Conservation (phyloP, 768 basidiomycete species). For the Kwoniella sp. region DNA sequence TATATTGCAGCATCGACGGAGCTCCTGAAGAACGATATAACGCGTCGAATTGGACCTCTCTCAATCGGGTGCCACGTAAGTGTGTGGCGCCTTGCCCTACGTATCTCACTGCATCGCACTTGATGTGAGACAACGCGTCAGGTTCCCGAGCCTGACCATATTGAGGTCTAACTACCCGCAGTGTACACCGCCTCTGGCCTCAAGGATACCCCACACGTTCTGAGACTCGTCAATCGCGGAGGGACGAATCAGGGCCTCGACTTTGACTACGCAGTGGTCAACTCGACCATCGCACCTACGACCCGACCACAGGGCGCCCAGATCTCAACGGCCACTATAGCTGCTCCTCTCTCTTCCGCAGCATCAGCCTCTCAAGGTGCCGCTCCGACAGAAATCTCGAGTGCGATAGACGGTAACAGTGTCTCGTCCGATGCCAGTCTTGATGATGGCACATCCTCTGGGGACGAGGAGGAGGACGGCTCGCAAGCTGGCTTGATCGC, state of each 20-base stretch:
- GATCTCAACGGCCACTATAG: not conserved
- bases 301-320: not conserved
- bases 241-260: conserved; percentile 6
- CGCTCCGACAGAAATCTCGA: not conserved
- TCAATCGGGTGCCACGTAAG: conserved; percentile 5
- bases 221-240: conserved; percentile 23
- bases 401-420: too few relatives aligned
- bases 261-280: conserved; percentile 38
- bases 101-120: too few relatives aligned
- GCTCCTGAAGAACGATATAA: not conserved
- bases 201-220: conserved; percentile 25
- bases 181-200: conserved; percentile 29
- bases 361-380: not conserved
- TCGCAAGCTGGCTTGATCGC: not conserved
- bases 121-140: too few relatives aligned
- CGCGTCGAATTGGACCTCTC: conserved; percentile 1
- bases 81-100: too few relatives aligned
- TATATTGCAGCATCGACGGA: conserved; percentile 14
- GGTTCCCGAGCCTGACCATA: too few relatives aligned
- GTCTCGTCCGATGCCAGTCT: too few relatives aligned
- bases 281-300: conserved; percentile 24
- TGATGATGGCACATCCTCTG: not conserved
- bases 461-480: not conserved
- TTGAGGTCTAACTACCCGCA: not conserved
- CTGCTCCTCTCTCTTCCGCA: not conserved